phyloP scores from a whole-genome alignment of 164 flowering plant species.

The Berberis thunbergii region DNA sequence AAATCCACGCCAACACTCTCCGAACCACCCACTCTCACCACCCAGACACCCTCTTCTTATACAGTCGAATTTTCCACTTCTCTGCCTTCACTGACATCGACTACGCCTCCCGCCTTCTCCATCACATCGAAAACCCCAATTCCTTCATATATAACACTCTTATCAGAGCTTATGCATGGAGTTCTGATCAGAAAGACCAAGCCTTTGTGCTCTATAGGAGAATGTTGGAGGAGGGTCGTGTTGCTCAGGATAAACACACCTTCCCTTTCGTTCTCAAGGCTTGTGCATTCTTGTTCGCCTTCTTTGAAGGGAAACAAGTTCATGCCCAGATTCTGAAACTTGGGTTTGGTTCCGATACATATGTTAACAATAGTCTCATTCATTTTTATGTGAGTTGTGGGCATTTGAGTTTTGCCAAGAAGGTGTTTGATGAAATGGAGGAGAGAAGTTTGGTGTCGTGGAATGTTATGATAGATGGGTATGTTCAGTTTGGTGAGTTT shows the following conservation, averaged over 20 bases:
- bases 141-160: slow-evolving; percentile 34
- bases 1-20: slow-evolving; percentile 57
- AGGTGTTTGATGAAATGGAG: slow-evolving; percentile 31
- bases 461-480: slow-evolving; percentile 32
- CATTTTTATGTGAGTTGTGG: slow-evolving; percentile 18
- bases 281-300: slow-evolving; percentile 18
- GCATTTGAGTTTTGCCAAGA: slow-evolving; percentile 15
- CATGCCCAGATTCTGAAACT: slow-evolving; percentile 26
- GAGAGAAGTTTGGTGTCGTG: slow-evolving; percentile 21
- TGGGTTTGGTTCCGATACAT: slow-evolving; percentile 17
- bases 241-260: slow-evolving; percentile 22
- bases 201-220: slow-evolving; percentile 24
- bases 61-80: slow-evolving; percentile 43
- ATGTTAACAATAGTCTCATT: slow-evolving; percentile 29
- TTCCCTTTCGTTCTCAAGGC: slow-evolving; percentile 33
- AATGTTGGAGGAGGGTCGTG: slow-evolving; percentile 13
- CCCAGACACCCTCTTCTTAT: slow-evolving; percentile 29
- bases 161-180: slow-evolving; percentile 29
- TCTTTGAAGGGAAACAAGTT: slow-evolving; percentile 16
- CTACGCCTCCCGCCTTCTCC: slow-evolving; percentile 28
- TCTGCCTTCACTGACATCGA: slow-evolving; percentile 21
- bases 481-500: slow-evolving; percentile 14
- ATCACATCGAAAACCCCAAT: slow-evolving; percentile 20
- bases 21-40: slow-evolving; percentile 26
- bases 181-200: slow-evolving; percentile 14